Conservation (phyloP, 2,329 filamentous ascomycete genomes). For the Ophiosphaerella herpotricha region DNA sequence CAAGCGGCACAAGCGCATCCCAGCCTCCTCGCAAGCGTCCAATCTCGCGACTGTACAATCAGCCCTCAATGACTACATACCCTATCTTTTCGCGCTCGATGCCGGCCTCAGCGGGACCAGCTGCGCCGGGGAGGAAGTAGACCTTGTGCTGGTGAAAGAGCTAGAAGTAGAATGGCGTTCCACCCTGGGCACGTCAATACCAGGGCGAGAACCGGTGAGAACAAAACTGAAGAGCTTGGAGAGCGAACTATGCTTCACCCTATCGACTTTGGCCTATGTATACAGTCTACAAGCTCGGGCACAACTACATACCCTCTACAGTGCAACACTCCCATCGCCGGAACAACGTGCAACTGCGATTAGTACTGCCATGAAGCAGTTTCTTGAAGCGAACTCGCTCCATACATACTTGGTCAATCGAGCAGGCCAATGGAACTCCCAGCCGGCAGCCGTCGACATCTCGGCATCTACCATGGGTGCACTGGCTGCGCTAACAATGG, state of each 20-base stretch:
- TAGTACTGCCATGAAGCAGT: constrained; percentile 72
- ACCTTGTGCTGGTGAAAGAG: constrained; percentile 67
- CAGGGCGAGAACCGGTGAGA: constrained; percentile 64
- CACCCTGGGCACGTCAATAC: constrained; percentile 68
- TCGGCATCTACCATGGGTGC: constrained; percentile 51
- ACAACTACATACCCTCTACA: constrained; percentile 74
- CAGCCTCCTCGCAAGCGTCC: constrained; percentile 69
- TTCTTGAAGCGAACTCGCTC: constrained; percentile 78
- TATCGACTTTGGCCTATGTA: constrained; percentile 77
- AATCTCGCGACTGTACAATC: constrained; percentile 73
- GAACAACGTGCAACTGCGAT: constrained; percentile 74
- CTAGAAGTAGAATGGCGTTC: constrained; percentile 81
- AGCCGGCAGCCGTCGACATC: constrained; percentile 47
- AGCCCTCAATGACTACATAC: constrained; percentile 76
- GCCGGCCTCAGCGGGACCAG: constrained; percentile 66
- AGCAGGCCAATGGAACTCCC: constrained; percentile 48
- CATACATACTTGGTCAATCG: constrained; percentile 72
- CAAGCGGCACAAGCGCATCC: constrained; percentile 88
- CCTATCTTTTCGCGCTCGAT: constrained; percentile 80
- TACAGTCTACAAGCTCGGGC: constrained; percentile 74
- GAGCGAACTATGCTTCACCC: constrained; percentile 79
- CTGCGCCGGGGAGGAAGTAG: constrained; percentile 65
- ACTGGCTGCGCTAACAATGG: constrained; percentile 68
- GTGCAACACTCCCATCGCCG: constrained; percentile 56
- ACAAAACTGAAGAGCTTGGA: constrained; percentile 74